Percentiles rank a stretch among this genome's conserved stretches.
These are phyloP conservation scores for Boletellus dicymbophilus DNA, from an alignment of 1,284 basidiomycete species.

Conservation along the genomic window DNA sequence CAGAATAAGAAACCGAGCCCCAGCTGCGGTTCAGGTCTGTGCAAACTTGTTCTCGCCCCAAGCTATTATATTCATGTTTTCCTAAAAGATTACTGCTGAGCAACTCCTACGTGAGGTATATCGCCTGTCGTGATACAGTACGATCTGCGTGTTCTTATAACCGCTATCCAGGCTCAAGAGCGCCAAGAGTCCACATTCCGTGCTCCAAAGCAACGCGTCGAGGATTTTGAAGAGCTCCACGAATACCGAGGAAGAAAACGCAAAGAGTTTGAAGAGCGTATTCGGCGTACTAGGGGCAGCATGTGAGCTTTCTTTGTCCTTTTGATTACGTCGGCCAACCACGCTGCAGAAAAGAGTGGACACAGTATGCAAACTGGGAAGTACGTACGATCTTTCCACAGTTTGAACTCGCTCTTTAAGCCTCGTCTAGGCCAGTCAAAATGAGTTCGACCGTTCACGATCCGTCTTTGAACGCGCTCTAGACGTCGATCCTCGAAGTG, in stretches of 20 bases:
- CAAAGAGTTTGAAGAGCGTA: conserved; percentile 96
- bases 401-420: conserved; percentile 1
- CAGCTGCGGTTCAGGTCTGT: conserved; percentile 85
- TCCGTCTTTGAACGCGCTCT: conserved; percentile 97
- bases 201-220: conserved; percentile 92
- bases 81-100: conserved; percentile 88
- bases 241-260: conserved; percentile 96
- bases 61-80: conserved; percentile 13
- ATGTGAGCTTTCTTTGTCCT: conserved; percentile 50
- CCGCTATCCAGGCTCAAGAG: conserved; percentile 78
- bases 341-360: conserved; percentile 69
- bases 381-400: conserved; percentile 35
- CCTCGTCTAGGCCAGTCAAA: conserved; percentile 81
- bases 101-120: conserved; percentile 92
- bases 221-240: conserved; percentile 96
- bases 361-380: conserved; percentile 85
- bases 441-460: conserved; percentile 90
- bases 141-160: conserved; percentile 7
- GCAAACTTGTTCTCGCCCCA: background rate
- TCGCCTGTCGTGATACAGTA: background rate
- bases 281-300: conserved; percentile 87
- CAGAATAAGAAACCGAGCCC: conserved; percentile 92
- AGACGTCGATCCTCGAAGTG: conserved; percentile 89
- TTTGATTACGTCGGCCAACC: conserved; percentile 7
- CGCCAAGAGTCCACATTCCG: conserved; percentile 90